Evolutionary conservation across 1,284 basidiomycete species (phyloP).

Genomic region (Mycosarcoma maydis): DNA sequence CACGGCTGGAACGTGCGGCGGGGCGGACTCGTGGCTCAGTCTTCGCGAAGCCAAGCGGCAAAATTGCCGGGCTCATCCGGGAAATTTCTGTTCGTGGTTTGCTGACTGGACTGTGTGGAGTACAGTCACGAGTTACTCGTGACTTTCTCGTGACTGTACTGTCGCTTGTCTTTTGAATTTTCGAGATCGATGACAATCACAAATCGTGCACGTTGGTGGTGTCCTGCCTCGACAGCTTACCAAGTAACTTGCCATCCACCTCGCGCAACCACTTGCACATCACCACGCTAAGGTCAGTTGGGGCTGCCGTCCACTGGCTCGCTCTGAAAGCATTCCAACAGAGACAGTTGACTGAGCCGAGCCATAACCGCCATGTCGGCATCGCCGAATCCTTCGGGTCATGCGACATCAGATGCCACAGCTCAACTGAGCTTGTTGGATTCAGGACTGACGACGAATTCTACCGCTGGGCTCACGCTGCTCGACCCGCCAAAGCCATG

Average conservation of each 20-base stretch:
- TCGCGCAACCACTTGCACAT: neutral
- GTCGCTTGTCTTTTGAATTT: too few species aligned
- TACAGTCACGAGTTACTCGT: too few species aligned
- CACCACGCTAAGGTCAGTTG: constrained; percentile 1
- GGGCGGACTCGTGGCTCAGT: too few species aligned
- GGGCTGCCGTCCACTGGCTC: constrained; percentile 10
- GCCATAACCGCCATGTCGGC: constrained; percentile 9
- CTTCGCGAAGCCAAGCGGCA: neutral
- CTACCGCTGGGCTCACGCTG: constrained; percentile 31
- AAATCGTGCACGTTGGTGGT: too few species aligned
- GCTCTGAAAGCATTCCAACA: neutral
- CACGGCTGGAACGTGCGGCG: too few species aligned
- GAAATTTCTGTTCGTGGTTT: neutral
- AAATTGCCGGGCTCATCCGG: neutral
- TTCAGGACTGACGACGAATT: constrained; percentile 43
- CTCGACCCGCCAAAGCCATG: constrained; percentile 22
- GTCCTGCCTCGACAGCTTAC: neutral
- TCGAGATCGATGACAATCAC: too few species aligned
- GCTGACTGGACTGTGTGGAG: too few species aligned
- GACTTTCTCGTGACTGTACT: too few species aligned
- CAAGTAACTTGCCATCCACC: neutral
- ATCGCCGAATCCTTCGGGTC: constrained; percentile 8
- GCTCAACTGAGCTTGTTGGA: constrained; percentile 31
- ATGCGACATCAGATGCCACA: constrained; percentile 8
- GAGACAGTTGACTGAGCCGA: neutral